Percentiles rank a stretch among this genome's conserved stretches.
Evolutionary conservation across 2,329 filamentous ascomycete genomes (phyloP).

Genomic region (Arthrobotrys musiformis): DNA sequence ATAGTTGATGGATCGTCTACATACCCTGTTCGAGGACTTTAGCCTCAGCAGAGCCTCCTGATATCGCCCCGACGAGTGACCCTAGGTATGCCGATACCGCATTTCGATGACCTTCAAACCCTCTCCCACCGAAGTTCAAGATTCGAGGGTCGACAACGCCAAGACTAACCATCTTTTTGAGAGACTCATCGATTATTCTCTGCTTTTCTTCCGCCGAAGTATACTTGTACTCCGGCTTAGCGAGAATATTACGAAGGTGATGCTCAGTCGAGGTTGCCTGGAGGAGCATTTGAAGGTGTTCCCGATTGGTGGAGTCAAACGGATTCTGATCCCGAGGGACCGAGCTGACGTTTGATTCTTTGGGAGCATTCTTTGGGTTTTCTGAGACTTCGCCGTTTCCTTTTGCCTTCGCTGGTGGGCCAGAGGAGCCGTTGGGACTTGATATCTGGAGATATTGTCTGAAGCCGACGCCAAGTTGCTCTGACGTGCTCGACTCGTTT

Average conservation of each 20-base stretch:
- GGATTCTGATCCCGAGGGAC: constrained; percentile 4
- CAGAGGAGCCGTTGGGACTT: background rate
- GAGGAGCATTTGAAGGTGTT: constrained; percentile 42
- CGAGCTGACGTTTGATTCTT: constrained; percentile 2
- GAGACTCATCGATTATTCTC: constrained; percentile 24
- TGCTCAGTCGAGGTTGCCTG: constrained; percentile 47
- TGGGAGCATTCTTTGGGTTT: background rate
- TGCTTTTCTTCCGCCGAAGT: constrained; percentile 35
- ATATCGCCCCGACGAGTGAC: constrained; percentile 40
- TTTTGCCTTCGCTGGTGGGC: background rate
- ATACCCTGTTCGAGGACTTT: constrained; percentile 32
- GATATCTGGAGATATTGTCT: background rate
- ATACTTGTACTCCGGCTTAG: constrained; percentile 26
- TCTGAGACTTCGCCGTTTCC: background rate
- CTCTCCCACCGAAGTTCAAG: constrained; percentile 34
- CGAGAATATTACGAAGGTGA: constrained; percentile 37
- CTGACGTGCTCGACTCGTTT: background rate
- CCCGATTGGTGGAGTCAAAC: constrained; percentile 29
- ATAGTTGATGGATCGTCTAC: background rate
- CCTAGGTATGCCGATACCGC: constrained; percentile 37
- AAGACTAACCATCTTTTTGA: constrained; percentile 44
- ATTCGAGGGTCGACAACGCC: constrained; percentile 35
- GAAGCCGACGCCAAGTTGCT: background rate
- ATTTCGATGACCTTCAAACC: constrained; percentile 29
- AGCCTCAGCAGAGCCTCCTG: constrained; percentile 26